Evolutionary conservation across 208 protist genomes (phyloP).

Genomic region (Porcisia deanei): DNA sequence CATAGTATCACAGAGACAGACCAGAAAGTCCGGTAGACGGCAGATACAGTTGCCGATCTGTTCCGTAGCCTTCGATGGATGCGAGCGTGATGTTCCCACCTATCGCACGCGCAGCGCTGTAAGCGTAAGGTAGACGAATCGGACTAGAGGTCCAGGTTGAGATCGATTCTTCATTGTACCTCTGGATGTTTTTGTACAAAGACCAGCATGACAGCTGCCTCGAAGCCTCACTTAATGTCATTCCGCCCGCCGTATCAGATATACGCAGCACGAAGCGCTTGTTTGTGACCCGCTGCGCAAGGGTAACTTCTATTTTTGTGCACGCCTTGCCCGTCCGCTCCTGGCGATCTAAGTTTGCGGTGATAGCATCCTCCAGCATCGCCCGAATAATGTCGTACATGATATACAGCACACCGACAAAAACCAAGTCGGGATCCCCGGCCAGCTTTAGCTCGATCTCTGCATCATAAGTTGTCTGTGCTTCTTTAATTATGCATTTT

Average conservation of each 20-base stretch:
- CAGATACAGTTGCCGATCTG: conserved; percentile 61
- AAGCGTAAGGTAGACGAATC: conserved; percentile 63
- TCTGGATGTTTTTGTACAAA: conserved; percentile 37
- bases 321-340: conserved; percentile 50
- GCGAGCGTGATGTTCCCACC: conserved; percentile 58
- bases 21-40: conserved; percentile 44
- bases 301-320: conserved; percentile 58
- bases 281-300: conserved; percentile 46
- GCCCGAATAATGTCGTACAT: conserved; percentile 69
- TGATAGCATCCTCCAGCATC: conserved; percentile 67
- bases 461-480: conserved; percentile 38
- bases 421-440: conserved; percentile 43
- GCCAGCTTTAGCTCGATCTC: conserved; percentile 60
- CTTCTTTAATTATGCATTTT: conserved; percentile 43
- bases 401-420: conserved; percentile 70
- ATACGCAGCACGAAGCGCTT: conserved; percentile 57
- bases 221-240: conserved; percentile 43
- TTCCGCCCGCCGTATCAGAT: conserved; percentile 72
- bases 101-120: conserved; percentile 50
- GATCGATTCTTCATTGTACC: conserved; percentile 12
- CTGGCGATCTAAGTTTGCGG: conserved; percentile 53
- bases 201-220: conserved; percentile 57
- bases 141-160: conserved; percentile 64
- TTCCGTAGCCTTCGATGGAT: conserved; percentile 78
- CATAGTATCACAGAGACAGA: conserved; percentile 14